Evolutionary conservation across 2,329 filamentous ascomycete genomes (phyloP).

Genomic region (Sordariomycetes sp.): DNA sequence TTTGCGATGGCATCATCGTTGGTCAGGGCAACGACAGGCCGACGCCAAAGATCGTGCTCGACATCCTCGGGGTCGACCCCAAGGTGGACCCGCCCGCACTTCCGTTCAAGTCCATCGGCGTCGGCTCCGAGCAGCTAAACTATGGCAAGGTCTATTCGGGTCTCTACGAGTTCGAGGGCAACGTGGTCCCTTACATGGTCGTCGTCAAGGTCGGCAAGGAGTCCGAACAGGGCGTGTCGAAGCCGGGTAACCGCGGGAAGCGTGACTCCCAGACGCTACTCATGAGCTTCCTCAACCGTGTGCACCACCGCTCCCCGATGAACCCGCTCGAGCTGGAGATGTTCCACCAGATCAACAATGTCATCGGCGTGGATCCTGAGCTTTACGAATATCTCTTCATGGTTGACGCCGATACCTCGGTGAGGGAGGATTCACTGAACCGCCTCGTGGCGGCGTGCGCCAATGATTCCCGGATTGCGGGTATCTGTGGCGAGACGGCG

Average conservation of each 20-base stretch:
- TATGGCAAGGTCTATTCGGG: conserved; percentile 98
- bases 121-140: conserved; percentile 84
- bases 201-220: conserved; percentile 96
- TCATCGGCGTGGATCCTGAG: conserved; percentile 95
- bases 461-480: conserved; percentile 90
- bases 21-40: conserved; percentile 92
- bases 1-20: conserved; percentile 95
- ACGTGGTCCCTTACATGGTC: conserved; percentile 92
- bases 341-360: conserved; percentile 98
- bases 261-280: conserved; percentile 93
- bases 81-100: conserved; percentile 92
- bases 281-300: conserved; percentile 95
- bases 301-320: conserved; percentile 90
- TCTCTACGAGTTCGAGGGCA: conserved; percentile 93
- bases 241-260: conserved; percentile 96
- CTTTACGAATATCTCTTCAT: conserved; percentile 95
- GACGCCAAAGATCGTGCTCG: conserved; percentile 93
- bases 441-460: conserved; percentile 83
- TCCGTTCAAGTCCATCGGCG: conserved; percentile 85
- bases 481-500: conserved; percentile 94
- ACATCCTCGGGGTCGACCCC: conserved; percentile 92
- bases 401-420: conserved; percentile 95
- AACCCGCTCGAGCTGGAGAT: conserved; percentile 92
- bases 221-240: conserved; percentile 78
- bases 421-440: conserved; percentile 84